phyloP scores from a whole-genome alignment of 345 rosid genomes.

The Citrus reticulata region DNA sequence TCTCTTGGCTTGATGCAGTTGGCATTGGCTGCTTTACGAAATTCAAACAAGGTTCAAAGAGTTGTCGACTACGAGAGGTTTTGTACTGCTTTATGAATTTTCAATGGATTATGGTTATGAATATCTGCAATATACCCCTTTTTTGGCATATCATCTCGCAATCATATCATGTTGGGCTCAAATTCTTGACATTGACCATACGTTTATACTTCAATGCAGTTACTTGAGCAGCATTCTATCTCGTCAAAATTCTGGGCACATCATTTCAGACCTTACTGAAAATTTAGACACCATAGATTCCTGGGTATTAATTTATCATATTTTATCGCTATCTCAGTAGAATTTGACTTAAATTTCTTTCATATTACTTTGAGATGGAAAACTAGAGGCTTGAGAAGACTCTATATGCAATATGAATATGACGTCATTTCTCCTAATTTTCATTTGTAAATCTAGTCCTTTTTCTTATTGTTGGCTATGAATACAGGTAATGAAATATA shows the following conservation, averaged over 20 bases:
- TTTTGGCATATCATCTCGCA: not conserved
- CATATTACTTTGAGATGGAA: not conserved
- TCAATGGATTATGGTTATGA: not conserved
- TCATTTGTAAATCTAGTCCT: not conserved
- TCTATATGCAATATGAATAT: not conserved
- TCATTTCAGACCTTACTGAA: slow-evolving; percentile 48
- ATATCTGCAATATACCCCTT: not conserved
- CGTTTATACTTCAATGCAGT: slow-evolving; percentile 32
- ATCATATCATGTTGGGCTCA: not conserved
- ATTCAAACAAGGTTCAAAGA: slow-evolving; percentile 52
- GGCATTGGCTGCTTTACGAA: slow-evolving; percentile 80
- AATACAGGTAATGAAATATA: slow-evolving; percentile 55
- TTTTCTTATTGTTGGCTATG: slow-evolving; percentile 1
- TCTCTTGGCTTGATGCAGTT: slow-evolving; percentile 45
- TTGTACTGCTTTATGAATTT: slow-evolving; percentile 14
- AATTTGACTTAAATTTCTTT: not conserved
- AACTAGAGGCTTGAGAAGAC: not conserved
- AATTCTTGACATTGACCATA: not conserved
- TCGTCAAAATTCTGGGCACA: slow-evolving; percentile 53
- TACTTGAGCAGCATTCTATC: slow-evolving; percentile 53
- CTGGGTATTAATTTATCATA: slow-evolving; percentile 42
- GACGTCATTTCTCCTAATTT: not conserved
- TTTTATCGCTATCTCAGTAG: not conserved
- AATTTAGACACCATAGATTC: slow-evolving; percentile 51
- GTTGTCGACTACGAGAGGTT: slow-evolving; percentile 80